phyloP scores from a whole-genome alignment of 345 rosid genomes.

The Physaria fendleri region DNA sequence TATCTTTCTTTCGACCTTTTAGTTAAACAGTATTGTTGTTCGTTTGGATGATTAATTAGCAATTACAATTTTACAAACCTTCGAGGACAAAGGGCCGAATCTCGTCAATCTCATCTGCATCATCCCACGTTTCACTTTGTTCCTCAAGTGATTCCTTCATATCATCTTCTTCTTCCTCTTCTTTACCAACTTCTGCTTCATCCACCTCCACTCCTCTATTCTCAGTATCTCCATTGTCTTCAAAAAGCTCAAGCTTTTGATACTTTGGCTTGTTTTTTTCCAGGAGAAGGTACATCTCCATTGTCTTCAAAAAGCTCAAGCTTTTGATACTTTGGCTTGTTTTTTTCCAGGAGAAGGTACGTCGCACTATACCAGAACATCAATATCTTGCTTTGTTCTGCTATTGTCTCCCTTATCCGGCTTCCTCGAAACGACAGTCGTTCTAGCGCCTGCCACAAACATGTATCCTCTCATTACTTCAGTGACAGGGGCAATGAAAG shows the following conservation, averaged over 20 bases:
- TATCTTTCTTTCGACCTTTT: conserved; percentile 21
- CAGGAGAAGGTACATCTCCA: too few relatives aligned
- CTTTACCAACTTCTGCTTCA: too few relatives aligned
- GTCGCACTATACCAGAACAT: conserved; percentile 84
- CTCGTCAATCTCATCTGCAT: conserved; percentile 22
- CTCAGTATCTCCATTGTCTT: conserved; percentile 15
- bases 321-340: conserved; percentile 77
- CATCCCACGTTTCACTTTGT: conserved; percentile 13
- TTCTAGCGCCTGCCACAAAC: conserved; percentile 57
- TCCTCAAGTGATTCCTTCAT: conserved; percentile 36
- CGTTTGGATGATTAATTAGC: background rate
- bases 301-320: too few relatives aligned
- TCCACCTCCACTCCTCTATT: conserved; percentile 33
- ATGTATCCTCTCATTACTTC: background rate
- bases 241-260: too few relatives aligned
- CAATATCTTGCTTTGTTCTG: conserved; percentile 73
- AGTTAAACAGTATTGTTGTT: background rate
- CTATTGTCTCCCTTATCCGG: conserved; percentile 55
- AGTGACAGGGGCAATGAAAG: background rate
- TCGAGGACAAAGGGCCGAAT: conserved; percentile 72
- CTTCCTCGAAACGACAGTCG: conserved; percentile 70
- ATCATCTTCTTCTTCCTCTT: conserved; percentile 33
- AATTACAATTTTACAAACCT: conserved; percentile 72
- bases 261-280: too few relatives aligned
- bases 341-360: conserved; percentile 73